These are phyloP conservation scores for Coemansia sp. DNA, from an alignment of 192 early-diverging fungal species.

Conservation along the genomic window DNA sequence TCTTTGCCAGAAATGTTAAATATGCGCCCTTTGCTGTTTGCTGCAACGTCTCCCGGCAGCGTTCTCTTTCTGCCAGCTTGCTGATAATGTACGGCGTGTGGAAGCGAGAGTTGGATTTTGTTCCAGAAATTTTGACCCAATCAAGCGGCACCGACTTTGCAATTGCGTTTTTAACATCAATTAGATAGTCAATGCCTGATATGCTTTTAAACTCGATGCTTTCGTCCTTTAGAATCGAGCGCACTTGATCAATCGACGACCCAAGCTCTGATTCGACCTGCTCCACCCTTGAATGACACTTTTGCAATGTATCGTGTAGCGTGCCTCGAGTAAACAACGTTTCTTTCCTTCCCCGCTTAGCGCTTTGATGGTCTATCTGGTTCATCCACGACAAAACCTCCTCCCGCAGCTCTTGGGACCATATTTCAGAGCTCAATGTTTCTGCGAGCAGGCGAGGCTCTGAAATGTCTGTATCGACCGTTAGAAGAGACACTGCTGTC, in stretches of 20 bases:
- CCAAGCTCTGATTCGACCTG: conserved; percentile 61
- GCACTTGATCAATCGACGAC: conserved; percentile 55
- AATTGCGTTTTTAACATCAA: conserved; percentile 66
- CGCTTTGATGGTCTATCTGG: conserved; percentile 54
- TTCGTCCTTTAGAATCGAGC: conserved; percentile 49
- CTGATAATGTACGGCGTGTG: conserved; percentile 59
- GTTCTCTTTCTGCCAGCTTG: conserved; percentile 58
- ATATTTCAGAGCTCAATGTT: conserved; percentile 40
- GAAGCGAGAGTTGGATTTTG: conserved; percentile 39
- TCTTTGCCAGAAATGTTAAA: conserved; percentile 58
- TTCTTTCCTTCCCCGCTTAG: conserved; percentile 55
- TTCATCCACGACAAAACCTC: conserved; percentile 33
- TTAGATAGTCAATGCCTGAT: conserved; percentile 72
- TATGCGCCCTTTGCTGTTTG: conserved; percentile 70
- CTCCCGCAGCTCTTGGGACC: conserved; percentile 41
- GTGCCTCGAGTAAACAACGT: conserved; percentile 60
- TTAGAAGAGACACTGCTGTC: conserved; percentile 37
- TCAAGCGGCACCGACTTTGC: conserved; percentile 62
- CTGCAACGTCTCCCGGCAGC: conserved; percentile 60
- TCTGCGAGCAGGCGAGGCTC: conserved; percentile 33
- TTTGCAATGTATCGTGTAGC: conserved; percentile 54
- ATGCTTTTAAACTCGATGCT: conserved; percentile 63
- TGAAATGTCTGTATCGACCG: conserved; percentile 9
- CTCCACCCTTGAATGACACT: conserved; percentile 53
- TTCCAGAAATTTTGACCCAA: conserved; percentile 69